Conservation (phyloP, 1,284 basidiomycete species). For the Moniliophthora roreri region DNA sequence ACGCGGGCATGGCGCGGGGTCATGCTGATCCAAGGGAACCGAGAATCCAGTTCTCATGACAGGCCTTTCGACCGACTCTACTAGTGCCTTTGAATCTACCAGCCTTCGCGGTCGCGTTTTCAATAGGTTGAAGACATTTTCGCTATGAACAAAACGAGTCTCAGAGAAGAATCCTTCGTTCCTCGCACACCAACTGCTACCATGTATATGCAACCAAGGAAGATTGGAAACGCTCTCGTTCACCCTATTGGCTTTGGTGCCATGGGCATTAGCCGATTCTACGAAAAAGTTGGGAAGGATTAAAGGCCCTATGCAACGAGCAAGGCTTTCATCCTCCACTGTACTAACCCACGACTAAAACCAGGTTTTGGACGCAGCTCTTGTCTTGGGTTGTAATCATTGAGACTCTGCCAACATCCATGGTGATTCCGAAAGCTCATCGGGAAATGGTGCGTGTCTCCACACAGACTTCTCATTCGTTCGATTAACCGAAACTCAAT, state of each 20-base stretch:
- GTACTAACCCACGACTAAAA: not conserved
- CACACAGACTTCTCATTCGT: no score
- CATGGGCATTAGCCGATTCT: slow-evolving; percentile 22
- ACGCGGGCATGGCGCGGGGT: no score
- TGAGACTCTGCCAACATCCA: slow-evolving; percentile 41
- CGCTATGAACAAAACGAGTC: no score
- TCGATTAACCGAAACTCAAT: no score
- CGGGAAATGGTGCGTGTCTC: slow-evolving; percentile 36
- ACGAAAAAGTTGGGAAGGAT: slow-evolving; percentile 17
- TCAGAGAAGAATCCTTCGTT: no score
- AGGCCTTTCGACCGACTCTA: no score
- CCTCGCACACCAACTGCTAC: no score
- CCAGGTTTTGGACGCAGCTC: slow-evolving; percentile 35
- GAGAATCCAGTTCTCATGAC: no score
- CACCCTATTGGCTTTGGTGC: slow-evolving; percentile 23
- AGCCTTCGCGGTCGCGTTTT: no score
- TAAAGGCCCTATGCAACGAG: slow-evolving; percentile 17
- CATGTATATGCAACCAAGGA: slow-evolving; percentile 6
- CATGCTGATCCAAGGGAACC: no score
- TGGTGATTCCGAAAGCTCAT: slow-evolving; percentile 36
- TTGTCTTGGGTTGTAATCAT: slow-evolving; percentile 32
- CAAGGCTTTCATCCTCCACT: slow-evolving; percentile 13
- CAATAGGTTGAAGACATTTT: no score
- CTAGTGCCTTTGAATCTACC: no score
- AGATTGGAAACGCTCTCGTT: slow-evolving; percentile 22